Conservation (phyloP, 441 rosid genomes). For the Eruca vesicaria region DNA sequence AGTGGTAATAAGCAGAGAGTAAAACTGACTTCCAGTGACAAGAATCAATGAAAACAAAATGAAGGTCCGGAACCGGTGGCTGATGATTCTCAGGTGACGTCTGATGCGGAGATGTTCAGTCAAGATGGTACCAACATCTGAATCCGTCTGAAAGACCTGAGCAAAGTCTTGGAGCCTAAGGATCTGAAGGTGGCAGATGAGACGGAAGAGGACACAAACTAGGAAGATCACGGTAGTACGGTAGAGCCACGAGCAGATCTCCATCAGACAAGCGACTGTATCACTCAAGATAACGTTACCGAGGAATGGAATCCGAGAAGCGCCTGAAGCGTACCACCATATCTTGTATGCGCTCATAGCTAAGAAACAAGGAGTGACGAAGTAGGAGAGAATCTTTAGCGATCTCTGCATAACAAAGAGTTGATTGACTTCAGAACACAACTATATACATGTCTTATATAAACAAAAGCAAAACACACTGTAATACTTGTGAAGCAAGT, state of each 20-base stretch:
- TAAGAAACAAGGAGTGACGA: constrained; percentile 73
- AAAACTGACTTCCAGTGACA: neutral
- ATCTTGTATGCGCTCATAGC: constrained; percentile 23
- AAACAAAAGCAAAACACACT: neutral
- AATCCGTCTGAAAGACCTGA: neutral
- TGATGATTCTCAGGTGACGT: neutral
- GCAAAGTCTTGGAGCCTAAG: neutral
- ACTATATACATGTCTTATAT: neutral
- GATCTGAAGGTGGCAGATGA: neutral
- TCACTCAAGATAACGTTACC: neutral
- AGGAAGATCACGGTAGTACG: neutral
- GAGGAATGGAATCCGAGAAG: neutral
- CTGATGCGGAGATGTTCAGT: neutral
- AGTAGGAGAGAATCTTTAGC: constrained; percentile 58
- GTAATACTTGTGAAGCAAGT: constrained; percentile 29
- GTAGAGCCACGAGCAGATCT: neutral
- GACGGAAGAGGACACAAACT: neutral
- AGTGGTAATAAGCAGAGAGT: neutral
- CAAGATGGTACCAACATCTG: neutral
- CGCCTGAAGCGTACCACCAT: neutral
- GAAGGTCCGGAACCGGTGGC: neutral
- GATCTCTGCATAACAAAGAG: constrained; percentile 63
- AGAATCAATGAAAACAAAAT: neutral
- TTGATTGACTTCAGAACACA: neutral
- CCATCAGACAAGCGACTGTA: neutral